Evolutionary conservation across 2,329 filamentous ascomycete species (phyloP), one percentile per base, ranked within the genome.

Genomic region (Zymoseptoria crescenta): DNA sequence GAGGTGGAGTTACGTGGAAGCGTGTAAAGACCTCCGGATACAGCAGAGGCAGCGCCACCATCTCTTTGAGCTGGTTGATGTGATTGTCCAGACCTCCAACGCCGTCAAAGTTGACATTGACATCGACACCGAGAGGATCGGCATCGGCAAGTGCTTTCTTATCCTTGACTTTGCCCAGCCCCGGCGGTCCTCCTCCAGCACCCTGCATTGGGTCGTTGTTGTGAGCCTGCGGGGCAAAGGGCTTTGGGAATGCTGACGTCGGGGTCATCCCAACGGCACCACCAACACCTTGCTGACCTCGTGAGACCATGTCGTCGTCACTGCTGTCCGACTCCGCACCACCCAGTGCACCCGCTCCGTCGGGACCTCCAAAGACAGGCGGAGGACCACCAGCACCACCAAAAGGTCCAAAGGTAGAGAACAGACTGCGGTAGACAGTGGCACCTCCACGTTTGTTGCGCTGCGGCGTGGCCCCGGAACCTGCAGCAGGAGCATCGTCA

Each of bases 61-160:
- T 99, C 76, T 99, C 94, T 75, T 99, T 97, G 62, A 99, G 81
- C 74, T 96, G 91, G 71, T 96, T 91, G 71, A 99, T 96, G 71
- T 97, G 93, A 41, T 90, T 87, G 72, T 96, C 87, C 51, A 99
- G 77, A 49, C 94, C 94, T 70, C 94, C 94, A 58, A 99, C 92
- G 65, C 92, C 90, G 73, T 89, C 93, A 72, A 99, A 96, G 70
- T 92, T 92, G 62, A 99, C 91, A 69, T 85, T 93, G 70, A 93
- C 79, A 70, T 97, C 92, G 35, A 99, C 91, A 8, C 94, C 94
- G 3, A 99, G 82, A 51, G 94, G 94, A 71, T 97, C 94, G 3
- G 92, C 90, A 76, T 99, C 94, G 21, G 93, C 93, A 53, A 96
- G 81, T 3, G 90, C 87, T 72, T 96, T 95, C 70, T 87, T 89